Evolutionary conservation across 2,329 filamentous ascomycete genomes (phyloP), one percentile per base, ranked within the genome.

Genomic region (Anisogramma anomala): DNA sequence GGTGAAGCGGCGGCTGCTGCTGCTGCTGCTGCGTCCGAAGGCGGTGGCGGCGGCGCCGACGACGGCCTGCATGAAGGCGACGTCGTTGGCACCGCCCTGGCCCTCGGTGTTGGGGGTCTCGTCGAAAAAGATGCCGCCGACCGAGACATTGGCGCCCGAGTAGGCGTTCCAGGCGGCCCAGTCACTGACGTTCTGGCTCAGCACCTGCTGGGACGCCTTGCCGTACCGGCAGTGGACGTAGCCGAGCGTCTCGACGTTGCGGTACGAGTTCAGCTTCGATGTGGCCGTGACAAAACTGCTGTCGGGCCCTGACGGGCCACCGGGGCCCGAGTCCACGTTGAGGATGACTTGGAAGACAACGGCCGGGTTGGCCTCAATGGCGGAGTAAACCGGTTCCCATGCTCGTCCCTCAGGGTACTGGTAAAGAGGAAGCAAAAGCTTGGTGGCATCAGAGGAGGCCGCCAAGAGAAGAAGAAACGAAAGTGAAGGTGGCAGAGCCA

Each of bases 121-220:
- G 30, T 47, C 45, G 25, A 44, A 47, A 37, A 47, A 47, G 31
- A 47, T 41, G 26, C 45, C 45, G n/a, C 30, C 32, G 26, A 47
- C 31, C 18, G 42, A 45, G n/a, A 33, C 33, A 13, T 42, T 36
- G 1, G 26, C 37, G 7, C 25, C 33, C 2, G 33, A 3, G 35
- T 36, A 38, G 15, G 36, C 31, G 15, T 36, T 42, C 42, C 42
- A 41, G 15, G 34, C 18, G 1, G 30, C 36, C 45, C 42, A 47
- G 6, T 28, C 26, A 1, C 33, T 42, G 30, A 36, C 20, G n/a
- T 45, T 47, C 10, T 25, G 26, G 19, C 32, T 39, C 31, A 44
- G 22, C 9, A 23, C 38, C n/a, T 37, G 26, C 11, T 34, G 19
- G 13, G 42, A 23, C 11, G 25, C 28, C 22, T 36, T 20, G 7